Evolutionary conservation across 1,284 basidiomycete genomes (phyloP).

Genomic region (Boletellus deceptivus): DNA sequence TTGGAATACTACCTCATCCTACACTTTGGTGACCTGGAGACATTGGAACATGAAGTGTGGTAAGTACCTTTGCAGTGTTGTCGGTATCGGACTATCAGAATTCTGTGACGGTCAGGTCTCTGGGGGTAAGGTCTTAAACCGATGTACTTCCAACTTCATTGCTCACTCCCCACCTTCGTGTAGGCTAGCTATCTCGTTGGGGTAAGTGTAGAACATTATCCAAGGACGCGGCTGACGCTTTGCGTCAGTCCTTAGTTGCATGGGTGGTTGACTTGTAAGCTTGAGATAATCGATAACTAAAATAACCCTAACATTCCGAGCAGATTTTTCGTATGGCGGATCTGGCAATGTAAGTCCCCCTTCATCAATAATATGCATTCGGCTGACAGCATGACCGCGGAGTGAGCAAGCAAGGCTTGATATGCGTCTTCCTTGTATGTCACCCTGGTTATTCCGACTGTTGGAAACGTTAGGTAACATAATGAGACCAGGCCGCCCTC

Average conservation of each 20-base stretch:
- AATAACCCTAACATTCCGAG: background rate
- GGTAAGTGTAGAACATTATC: background rate
- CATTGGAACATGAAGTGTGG: constrained; percentile 1
- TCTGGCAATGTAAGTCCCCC: constrained; percentile 9
- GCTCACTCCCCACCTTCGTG: background rate
- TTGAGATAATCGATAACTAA: background rate
- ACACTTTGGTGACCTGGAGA: background rate
- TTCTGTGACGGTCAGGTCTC: background rate
- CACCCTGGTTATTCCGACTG: background rate
- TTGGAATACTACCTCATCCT: constrained; percentile 10
- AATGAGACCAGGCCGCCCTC: background rate
- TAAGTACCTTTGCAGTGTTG: background rate
- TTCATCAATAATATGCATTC: background rate
- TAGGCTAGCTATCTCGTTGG: constrained; percentile 5
- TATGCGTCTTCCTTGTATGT: constrained; percentile 10
- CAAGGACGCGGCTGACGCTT: background rate
- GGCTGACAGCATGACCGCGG: background rate
- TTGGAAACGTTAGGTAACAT: background rate
- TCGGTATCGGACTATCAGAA: background rate
- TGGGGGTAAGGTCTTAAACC: background rate
- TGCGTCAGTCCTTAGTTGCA: constrained; percentile 1
- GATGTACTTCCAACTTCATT: no score
- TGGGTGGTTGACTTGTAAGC: constrained; percentile 7
- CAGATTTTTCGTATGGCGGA: constrained; percentile 14
- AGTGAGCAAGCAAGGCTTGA: constrained; percentile 5